A percentile compares a stretch with the other conserved stretches of the same genome.
Evolutionary conservation across 2,329 filamentous ascomycete genomes (phyloP).

Genomic region (Fonsecaea nubica): DNA sequence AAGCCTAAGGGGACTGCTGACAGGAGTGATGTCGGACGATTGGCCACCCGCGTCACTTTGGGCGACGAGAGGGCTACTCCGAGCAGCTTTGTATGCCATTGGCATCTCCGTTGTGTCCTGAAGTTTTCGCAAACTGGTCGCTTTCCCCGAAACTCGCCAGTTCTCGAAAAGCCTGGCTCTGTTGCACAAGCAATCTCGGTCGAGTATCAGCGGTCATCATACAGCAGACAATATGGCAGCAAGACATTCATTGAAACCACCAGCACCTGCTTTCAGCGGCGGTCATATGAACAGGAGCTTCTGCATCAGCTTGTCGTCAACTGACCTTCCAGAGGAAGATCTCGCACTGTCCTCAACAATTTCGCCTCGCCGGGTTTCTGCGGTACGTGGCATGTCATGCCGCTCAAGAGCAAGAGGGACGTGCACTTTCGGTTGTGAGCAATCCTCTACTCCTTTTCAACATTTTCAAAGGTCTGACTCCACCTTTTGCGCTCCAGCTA

Average conservation of each 20-base stretch:
- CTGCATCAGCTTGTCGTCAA: neutral
- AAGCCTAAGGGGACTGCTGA: neutral
- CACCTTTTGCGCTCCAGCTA: neutral
- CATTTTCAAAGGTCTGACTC: neutral
- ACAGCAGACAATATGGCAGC: neutral
- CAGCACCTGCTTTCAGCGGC: neutral
- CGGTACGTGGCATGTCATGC: neutral
- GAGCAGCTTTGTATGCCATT: neutral
- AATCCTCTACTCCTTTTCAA: conserved; percentile 1
- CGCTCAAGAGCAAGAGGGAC: conserved; percentile 2
- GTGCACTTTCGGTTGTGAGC: neutral
- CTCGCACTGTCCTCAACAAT: neutral
- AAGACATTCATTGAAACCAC: neutral
- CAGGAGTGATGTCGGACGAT: neutral
- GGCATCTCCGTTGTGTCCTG: neutral
- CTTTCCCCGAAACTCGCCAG: neutral
- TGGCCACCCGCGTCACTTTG: neutral
- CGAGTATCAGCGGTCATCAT: neutral
- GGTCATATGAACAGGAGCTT: neutral
- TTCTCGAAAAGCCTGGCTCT: neutral
- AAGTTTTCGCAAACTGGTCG: neutral
- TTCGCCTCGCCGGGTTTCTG: neutral
- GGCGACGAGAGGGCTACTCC: neutral
- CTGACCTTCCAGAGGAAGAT: neutral
- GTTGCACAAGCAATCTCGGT: neutral